A percentile compares a stretch with the other conserved stretches of the same genome.
phyloP scores from a whole-genome alignment of 805 yeast genomes.

The Debaryomyces hansenii region DNA sequence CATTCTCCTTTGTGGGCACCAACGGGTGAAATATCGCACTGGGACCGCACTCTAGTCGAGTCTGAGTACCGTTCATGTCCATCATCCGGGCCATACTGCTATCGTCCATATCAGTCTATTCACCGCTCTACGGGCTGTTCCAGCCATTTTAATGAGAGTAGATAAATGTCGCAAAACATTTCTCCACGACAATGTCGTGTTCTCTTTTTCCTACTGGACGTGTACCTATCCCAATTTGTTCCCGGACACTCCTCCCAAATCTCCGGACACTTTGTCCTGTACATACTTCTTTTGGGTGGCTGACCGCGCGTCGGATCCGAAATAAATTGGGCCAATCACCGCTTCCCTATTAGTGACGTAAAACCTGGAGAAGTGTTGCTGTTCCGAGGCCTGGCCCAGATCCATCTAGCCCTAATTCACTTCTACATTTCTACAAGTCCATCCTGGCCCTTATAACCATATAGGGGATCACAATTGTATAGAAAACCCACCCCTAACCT shows the following conservation, averaged over 20 bases:
- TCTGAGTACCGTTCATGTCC: background rate
- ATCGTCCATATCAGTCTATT: background rate
- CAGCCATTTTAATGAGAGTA: no score
- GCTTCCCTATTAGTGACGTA: background rate
- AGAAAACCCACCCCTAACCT: no score
- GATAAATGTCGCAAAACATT: background rate
- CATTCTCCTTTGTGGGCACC: slow-evolving; percentile 25
- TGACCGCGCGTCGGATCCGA: slow-evolving; percentile 5
- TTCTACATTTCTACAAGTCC: no score
- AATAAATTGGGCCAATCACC: slow-evolving; percentile 1
- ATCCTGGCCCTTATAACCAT: no score
- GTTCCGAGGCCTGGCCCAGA: background rate
- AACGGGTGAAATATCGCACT: slow-evolving; percentile 17
- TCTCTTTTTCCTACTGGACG: background rate
- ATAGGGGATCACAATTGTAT: no score
- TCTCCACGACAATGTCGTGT: no score
- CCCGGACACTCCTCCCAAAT: no score
- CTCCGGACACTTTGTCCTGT: background rate
- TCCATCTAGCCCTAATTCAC: background rate
- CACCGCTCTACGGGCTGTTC: no score
- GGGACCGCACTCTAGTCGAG: slow-evolving; percentile 9
- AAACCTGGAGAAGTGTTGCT: slow-evolving; percentile 6
- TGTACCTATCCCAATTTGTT: background rate
- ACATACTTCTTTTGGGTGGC: background rate
- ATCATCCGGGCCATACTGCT: background rate